Base-by-base conservation (phyloP, 805 yeast genomes). In the Kuraishia piskuri region DNA sequence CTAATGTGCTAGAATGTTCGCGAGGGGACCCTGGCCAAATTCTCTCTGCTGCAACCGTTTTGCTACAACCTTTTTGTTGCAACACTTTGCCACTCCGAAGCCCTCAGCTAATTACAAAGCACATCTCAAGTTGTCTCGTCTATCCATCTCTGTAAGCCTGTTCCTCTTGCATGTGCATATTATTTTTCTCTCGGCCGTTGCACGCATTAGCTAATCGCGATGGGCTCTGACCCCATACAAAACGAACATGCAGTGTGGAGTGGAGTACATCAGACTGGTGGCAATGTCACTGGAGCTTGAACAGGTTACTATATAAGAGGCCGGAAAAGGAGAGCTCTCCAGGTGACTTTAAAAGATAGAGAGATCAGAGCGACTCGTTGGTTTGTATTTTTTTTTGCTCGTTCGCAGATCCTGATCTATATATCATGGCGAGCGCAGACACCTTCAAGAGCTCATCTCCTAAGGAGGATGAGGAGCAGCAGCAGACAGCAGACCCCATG, bases 161-260 rank as follows among this genome's bases (percentile, higher is more conserved):
- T n/a, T n/a, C n/a, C n/a, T n/a, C n/a, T n/a, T 36, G 52, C 55
- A 57, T 23, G 22, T 17, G 36, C 37, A 20, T 48, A 25, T 48
- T 17, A 48, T 20, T 47, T 47, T 47, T 21, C 49, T 23, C 40
- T n/a, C 40, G 14, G n/a, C 3, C 31, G 8, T 10, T 31, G 14
- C n/a, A 31, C 14, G 40, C n/a, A 31, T 31, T 31, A 31, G 4
- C n/a, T 31, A 31, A 31, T 31, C 10, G 31, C 31, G 31, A 25
- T 25, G 31, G 31, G 17, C n/a, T 14, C 9, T 31, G 40, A 31
- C 40, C 40, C 40, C 40, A 31, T 31, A 31, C 40, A 31, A 31
- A 31, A 8, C 40, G 3, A 4, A 31, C 31, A 10, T 25, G 40
- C 17, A 10, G 14, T 31, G 40, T n/a, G 40, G 40, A 31, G 40